Percentiles rank a stretch among this genome's conserved stretches.
Conservation (phyloP, 2,329 filamentous ascomycete genomes). For the Xylaria sp. region DNA sequence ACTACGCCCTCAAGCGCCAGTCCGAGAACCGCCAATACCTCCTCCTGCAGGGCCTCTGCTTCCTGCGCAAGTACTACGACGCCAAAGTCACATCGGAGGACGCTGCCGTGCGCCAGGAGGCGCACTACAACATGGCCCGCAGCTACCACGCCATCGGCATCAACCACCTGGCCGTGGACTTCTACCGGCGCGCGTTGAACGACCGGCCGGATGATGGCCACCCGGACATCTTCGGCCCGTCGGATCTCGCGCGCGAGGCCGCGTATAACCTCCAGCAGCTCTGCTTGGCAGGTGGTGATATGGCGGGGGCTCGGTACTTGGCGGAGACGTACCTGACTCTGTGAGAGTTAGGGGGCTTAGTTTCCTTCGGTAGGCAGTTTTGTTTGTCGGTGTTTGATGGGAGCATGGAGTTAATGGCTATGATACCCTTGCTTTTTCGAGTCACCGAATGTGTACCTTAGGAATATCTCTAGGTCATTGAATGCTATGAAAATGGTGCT, state of each 20-base stretch:
- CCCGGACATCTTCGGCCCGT: slow-evolving; percentile 20
- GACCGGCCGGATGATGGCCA: slow-evolving; percentile 29
- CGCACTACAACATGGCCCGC: slow-evolving; percentile 73
- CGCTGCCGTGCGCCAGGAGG: slow-evolving; percentile 58
- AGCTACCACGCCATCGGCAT: slow-evolving; percentile 73
- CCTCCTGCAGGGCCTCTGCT: slow-evolving; percentile 77
- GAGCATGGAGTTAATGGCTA: background rate
- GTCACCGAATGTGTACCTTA: background rate
- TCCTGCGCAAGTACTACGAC: slow-evolving; percentile 69
- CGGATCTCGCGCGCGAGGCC: slow-evolving; percentile 27
- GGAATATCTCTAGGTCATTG: background rate
- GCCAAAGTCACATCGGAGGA: slow-evolving; percentile 40
- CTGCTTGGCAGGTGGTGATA: slow-evolving; percentile 28
- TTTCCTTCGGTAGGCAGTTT: background rate
- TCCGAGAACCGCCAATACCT: slow-evolving; percentile 85
- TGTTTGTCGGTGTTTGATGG: background rate
- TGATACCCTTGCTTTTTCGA: slow-evolving; percentile 7
- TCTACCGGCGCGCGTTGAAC: slow-evolving; percentile 54
- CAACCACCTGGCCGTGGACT: slow-evolving; percentile 64
- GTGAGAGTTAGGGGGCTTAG: background rate
- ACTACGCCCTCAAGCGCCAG: slow-evolving; percentile 84
- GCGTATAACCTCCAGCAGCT: slow-evolving; percentile 32
- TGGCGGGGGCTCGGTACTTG: slow-evolving; percentile 22
- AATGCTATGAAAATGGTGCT: background rate
- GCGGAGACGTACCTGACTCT: slow-evolving; percentile 26